phyloP scores from a whole-genome alignment of 768 basidiomycete species.

The Sistotremastrum niveocremeum region DNA sequence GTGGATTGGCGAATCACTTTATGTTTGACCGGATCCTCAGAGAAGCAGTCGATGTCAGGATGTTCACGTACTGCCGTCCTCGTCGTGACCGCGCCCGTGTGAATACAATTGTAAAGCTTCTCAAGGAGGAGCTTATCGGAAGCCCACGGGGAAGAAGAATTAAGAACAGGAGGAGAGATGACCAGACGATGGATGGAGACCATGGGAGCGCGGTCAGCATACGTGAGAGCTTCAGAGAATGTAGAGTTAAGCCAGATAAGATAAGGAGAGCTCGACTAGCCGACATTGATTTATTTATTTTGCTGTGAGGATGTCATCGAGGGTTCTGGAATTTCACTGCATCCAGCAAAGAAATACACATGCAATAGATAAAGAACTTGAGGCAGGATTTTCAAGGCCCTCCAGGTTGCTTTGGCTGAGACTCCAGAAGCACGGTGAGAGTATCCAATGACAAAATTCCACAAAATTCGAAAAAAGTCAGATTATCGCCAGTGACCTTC shows the following conservation, averaged over 20 bases:
- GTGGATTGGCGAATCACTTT: conserved; percentile 29
- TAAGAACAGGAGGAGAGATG: conserved; percentile 54
- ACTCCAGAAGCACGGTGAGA: no score
- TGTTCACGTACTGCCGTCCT: conserved; percentile 45
- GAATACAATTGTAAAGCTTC: conserved; percentile 48
- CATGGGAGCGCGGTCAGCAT: conserved; percentile 24
- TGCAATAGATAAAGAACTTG: no score
- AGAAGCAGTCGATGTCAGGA: conserved; percentile 37
- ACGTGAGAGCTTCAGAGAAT: conserved; percentile 1
- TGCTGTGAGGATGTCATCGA: no score
- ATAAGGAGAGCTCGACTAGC: background rate
- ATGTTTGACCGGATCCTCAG: conserved; percentile 43
- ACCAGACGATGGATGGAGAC: conserved; percentile 41
- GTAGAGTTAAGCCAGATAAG: background rate
- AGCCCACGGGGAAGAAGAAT: conserved; percentile 75
- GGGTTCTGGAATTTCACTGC: no score
- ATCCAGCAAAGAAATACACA: no score
- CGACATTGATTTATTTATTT: background rate
- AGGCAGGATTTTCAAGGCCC: no score
- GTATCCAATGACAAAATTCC: no score
- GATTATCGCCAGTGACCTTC: no score
- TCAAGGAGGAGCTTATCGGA: conserved; percentile 50
- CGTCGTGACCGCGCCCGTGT: conserved; percentile 71
- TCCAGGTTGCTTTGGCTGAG: no score
- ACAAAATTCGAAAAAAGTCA: no score